These are phyloP conservation scores for Castanea sativa DNA, from an alignment of 306 rosid genomes.

Conservation along the genomic window DNA sequence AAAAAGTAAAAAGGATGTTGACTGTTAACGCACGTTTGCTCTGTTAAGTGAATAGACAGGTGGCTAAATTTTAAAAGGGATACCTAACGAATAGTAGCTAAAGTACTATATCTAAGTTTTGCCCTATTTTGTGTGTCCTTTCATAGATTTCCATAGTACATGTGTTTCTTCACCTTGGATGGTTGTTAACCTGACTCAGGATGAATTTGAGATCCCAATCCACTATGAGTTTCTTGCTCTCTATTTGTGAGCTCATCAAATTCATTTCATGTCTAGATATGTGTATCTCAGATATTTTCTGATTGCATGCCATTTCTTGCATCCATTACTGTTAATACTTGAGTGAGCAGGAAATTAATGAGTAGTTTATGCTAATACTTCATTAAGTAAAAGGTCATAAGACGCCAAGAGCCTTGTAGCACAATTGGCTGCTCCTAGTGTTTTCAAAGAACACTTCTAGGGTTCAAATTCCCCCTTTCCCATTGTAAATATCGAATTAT, in stretches of 20 bases:
- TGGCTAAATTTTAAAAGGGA: no score
- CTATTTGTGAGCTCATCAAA: neutral
- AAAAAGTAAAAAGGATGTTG: no score
- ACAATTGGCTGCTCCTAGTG: no score
- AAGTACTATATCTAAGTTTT: no score
- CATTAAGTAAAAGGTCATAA: neutral
- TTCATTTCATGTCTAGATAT: neutral
- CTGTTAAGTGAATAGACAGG: no score
- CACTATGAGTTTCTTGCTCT: neutral
- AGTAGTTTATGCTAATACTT: neutral
- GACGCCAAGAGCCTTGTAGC: neutral
- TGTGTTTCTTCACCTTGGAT: neutral
- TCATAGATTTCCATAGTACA: neutral
- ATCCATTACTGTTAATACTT: neutral
- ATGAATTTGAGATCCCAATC: neutral
- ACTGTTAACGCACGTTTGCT: no score
- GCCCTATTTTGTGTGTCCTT: neutral
- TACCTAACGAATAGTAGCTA: no score
- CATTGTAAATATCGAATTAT: no score
- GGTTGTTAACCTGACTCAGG: neutral
- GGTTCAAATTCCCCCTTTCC: no score
- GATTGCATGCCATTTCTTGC: neutral
- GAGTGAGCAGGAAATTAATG: neutral
- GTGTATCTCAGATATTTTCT: neutral
- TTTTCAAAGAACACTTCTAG: no score